Evolutionary conservation across 305 asterid species (phyloP), one percentile per base, ranked within the genome.

Genomic region (Fraxinus floribunda): DNA sequence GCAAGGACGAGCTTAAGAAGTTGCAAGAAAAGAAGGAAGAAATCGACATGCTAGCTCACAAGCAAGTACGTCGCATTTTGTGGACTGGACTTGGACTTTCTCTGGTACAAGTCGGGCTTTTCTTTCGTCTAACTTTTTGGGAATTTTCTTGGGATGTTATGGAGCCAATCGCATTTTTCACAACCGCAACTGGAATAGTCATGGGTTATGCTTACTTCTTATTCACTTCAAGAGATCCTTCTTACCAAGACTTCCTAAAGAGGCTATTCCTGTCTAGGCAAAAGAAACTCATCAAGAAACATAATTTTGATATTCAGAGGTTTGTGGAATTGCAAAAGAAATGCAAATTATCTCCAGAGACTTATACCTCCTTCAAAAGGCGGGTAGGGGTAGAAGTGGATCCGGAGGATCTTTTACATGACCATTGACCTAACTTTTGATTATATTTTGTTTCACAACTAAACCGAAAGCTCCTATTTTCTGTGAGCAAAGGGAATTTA

Each of bases 71-170:
- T 2, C 91, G 97, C 68, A 91, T 97, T 52, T 72, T 97, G 62
- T 97, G 96, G 97, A 87, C 87, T 1, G 98, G 99, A 32, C 84
- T 97, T 83, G 98, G 93, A 29, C 76, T 91, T 41, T 78, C 93
- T 7, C 82, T 97, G 77, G 78, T 86, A 8, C 96, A 93, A 60
- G 95, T 93, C 0, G 97, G 98, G 13, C 94, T 97, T 70, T 97
- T 97, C 93, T 97, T 97, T 73, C 98, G 99, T 41, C 92, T 97
- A 7, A 97, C 99, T 0, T 97, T 91, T 86, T 97, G 99, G 99
- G 99, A 97, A 82, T 97, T 93, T 83, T 95, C 98, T 73, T 97
- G 99, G 99, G 98, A 97, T 18, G 97, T 95, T 66, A 97, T 97
- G 99, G 99, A 97, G 88, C 99, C 98, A 0, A 89, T 95, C 39